A percentile compares a stretch with the other conserved stretches of the same genome.
phyloP scores from a whole-genome alignment of 805 yeast genomes.

The Alloascoidea hylecoeti region DNA sequence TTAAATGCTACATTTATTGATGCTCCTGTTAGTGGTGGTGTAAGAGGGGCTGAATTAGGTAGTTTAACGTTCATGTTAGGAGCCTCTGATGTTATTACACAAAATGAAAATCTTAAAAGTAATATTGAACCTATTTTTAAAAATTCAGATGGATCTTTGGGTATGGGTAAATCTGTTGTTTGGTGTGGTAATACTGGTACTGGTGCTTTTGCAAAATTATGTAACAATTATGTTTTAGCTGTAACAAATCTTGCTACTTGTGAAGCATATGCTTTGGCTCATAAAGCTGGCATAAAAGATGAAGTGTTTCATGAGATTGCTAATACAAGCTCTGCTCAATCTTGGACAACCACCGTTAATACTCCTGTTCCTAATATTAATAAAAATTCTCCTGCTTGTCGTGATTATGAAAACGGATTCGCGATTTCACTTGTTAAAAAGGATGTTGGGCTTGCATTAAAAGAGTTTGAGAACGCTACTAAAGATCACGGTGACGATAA shows the following conservation, averaged over 20 bases:
- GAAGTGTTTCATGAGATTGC: slow-evolving; percentile 32
- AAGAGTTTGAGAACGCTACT: too few relatives aligned
- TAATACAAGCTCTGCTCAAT: slow-evolving; percentile 35
- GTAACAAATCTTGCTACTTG: slow-evolving; percentile 38
- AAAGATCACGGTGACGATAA: too few relatives aligned
- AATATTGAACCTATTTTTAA: slow-evolving; percentile 13
- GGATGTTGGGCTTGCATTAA: slow-evolving; percentile 21
- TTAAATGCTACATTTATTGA: slow-evolving; percentile 28
- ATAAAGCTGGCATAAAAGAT: slow-evolving; percentile 31
- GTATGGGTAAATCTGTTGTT: slow-evolving; percentile 34
- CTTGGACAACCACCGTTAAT: slow-evolving; percentile 41
- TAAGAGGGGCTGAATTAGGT: slow-evolving; percentile 36
- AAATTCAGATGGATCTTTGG: slow-evolving; percentile 14
- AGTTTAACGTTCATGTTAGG: slow-evolving; percentile 40
- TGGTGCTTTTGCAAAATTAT: slow-evolving; percentile 39
- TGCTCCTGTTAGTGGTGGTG: slow-evolving; percentile 45
- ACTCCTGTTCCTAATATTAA: slow-evolving; percentile 36
- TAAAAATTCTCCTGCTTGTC: slow-evolving; percentile 31
- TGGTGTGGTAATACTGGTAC: slow-evolving; percentile 37
- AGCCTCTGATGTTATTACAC: slow-evolving; percentile 14
- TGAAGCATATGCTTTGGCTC: slow-evolving; percentile 39
- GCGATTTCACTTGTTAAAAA: slow-evolving; percentile 19
- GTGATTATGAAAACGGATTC: slow-evolving; percentile 32
- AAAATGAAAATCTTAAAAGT: slow-evolving; percentile 1
- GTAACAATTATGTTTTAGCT: slow-evolving; percentile 39